Evolutionary conservation across 2,329 filamentous ascomycete genomes (phyloP).

Genomic region (Phyllosticta citriasiana): DNA sequence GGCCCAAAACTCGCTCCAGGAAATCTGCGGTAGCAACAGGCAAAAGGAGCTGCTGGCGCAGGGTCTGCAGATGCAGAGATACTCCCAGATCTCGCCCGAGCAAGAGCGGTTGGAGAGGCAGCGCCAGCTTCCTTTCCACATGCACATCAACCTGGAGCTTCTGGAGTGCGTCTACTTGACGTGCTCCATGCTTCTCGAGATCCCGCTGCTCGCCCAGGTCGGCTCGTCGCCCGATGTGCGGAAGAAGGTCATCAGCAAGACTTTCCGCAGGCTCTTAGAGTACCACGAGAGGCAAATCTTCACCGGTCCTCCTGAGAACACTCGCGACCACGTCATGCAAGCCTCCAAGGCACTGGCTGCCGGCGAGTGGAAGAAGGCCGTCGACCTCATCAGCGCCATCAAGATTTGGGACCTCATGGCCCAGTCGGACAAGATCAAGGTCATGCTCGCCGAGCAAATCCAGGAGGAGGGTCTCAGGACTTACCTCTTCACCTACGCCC

Average conservation of each 20-base stretch:
- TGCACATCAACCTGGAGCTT: conserved; percentile 99
- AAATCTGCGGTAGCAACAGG: conserved; percentile 93
- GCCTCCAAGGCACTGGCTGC: conserved; percentile 93
- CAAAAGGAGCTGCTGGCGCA: conserved; percentile 97
- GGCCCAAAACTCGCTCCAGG: conserved; percentile 92
- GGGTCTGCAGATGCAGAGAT: conserved; percentile 96
- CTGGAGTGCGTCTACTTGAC: conserved; percentile 98
- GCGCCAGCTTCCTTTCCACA: conserved; percentile 96
- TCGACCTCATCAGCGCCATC: conserved; percentile 87
- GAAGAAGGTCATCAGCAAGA: conserved; percentile 98
- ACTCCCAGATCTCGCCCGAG: conserved; percentile 90
- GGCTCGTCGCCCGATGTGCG: conserved; percentile 94
- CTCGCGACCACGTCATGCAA: conserved; percentile 98
- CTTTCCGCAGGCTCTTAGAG: conserved; percentile 96
- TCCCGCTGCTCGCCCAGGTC: conserved; percentile 90
- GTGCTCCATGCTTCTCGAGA: conserved; percentile 98
- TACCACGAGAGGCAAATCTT: conserved; percentile 99
- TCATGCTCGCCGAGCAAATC: conserved; percentile 94
- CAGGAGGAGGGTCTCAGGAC: conserved; percentile 97
- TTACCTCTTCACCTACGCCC: conserved; percentile 98
- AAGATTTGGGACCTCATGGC: conserved; percentile 99
- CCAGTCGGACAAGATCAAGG: conserved; percentile 84
- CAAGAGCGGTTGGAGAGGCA: conserved; percentile 96
- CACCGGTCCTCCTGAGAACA: conserved; percentile 96
- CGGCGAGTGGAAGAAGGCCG: conserved; percentile 97